Percentiles rank a stretch among this genome's conserved stretches.
Evolutionary conservation across 352 stramenopile species (phyloP).

Genomic region (Phytopythium chamaehyphon): DNA sequence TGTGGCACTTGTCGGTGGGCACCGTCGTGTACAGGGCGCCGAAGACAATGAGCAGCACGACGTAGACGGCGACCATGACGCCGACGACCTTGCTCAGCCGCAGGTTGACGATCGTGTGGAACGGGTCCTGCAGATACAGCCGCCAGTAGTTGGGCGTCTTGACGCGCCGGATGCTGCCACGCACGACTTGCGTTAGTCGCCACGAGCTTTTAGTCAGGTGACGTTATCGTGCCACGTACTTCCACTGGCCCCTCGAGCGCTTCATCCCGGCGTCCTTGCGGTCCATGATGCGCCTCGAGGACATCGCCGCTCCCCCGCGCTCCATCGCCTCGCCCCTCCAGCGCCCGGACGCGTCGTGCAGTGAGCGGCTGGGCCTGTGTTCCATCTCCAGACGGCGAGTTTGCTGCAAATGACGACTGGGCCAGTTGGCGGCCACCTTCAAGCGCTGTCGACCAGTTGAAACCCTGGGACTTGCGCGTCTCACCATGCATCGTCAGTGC

Average conservation of each 20-base stretch:
- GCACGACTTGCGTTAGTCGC: background rate
- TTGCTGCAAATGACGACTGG: no score
- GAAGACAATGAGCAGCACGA: constrained; percentile 62
- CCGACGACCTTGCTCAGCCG: constrained; percentile 74
- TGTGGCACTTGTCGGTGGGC: constrained; percentile 47
- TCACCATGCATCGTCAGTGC: no score
- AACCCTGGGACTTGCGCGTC: no score
- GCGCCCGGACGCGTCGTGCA: constrained; percentile 27
- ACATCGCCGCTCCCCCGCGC: constrained; percentile 15
- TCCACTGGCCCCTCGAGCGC: constrained; percentile 75
- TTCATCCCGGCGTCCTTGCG: constrained; percentile 57
- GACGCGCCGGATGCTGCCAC: constrained; percentile 61
- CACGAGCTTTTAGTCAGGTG: background rate
- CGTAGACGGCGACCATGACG: constrained; percentile 41
- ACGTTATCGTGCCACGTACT: constrained; percentile 36
- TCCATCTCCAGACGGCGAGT: constrained; percentile 23
- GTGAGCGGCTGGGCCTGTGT: constrained; percentile 36
- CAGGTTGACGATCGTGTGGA: constrained; percentile 82
- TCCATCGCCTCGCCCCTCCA: constrained; percentile 8
- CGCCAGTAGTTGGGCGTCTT: constrained; percentile 82
- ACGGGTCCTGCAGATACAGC: constrained; percentile 79
- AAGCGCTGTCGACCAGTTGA: no score
- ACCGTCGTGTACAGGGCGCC: constrained; percentile 73
- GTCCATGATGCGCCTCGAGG: constrained; percentile 69
- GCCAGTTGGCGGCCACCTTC: no score